Percentiles rank a stretch among this genome's conserved stretches.
Conservation (phyloP, 1,284 basidiomycete genomes). For the Heterobasidion parviporum region DNA sequence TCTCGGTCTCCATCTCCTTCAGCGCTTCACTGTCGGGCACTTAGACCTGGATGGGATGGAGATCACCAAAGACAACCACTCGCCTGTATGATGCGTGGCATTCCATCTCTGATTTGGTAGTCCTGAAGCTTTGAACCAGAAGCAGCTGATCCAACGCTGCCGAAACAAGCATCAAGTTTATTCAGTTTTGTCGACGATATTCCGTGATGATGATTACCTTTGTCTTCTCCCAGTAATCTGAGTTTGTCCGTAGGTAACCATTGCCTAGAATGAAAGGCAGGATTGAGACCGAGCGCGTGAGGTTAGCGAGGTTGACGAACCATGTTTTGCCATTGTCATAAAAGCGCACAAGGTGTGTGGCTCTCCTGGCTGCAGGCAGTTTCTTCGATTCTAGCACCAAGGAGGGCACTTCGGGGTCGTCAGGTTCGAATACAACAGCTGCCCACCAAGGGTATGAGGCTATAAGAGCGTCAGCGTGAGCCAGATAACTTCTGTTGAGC, state of each 20-base stretch:
- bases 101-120: background rate
- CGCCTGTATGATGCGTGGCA: background rate
- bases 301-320: constrained; percentile 14
- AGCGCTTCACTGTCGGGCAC: too few relatives aligned
- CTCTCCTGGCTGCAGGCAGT: constrained; percentile 12
- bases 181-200: background rate
- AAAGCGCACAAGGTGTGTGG: constrained; percentile 37
- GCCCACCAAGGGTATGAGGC: constrained; percentile 36
- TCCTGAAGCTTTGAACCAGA: background rate
- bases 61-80: background rate
- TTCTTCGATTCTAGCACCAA: constrained; percentile 19
- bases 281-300: background rate
- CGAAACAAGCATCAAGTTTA: background rate
- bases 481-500: background rate
- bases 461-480: constrained; percentile 9
- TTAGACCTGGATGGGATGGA: too few relatives aligned
- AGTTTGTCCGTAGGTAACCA: constrained; percentile 2
- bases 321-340: constrained; percentile 35
- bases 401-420: constrained; percentile 29
- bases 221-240: constrained; percentile 2
- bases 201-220: background rate
- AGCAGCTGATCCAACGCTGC: background rate
- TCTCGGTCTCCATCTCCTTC: too few relatives aligned
- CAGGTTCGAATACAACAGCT: constrained; percentile 32
- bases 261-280: background rate